phyloP scores from a whole-genome alignment of 495 filamentous ascomycete genomes.

The Tuber magnatum region DNA sequence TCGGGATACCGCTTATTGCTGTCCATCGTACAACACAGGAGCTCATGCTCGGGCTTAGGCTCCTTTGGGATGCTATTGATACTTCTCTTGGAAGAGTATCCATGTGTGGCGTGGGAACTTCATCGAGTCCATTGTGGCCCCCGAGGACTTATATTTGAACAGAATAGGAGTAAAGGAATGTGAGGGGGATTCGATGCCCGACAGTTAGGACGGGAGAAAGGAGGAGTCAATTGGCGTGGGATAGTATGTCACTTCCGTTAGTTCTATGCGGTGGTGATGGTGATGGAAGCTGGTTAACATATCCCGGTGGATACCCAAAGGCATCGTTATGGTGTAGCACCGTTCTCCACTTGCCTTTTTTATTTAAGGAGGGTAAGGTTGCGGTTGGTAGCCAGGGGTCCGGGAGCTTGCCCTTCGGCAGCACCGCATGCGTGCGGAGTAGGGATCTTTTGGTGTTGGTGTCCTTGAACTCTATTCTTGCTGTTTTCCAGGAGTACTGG shows the following conservation, averaged over 20 bases:
- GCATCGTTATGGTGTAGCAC: neutral
- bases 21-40: neutral
- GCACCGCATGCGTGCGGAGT: neutral
- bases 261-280: neutral
- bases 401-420: no score
- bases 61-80: neutral
- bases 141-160: neutral
- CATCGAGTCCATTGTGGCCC: neutral
- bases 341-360: neutral
- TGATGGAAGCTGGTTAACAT: neutral
- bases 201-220: neutral
- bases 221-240: neutral
- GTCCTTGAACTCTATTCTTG: neutral
- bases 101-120: neutral
- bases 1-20: neutral
- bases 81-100: neutral
- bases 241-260: neutral
- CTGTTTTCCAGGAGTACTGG: no score
- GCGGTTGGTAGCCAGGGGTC: neutral
- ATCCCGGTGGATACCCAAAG: neutral
- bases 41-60: no score
- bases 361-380: neutral
- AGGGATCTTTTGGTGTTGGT: neutral
- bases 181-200: neutral
- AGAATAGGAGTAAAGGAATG: neutral